Evolutionary conservation across 805 yeast species (phyloP), one percentile per base, ranked within the genome.

Genomic region (Schwanniomyces pseudopolymorphus): DNA sequence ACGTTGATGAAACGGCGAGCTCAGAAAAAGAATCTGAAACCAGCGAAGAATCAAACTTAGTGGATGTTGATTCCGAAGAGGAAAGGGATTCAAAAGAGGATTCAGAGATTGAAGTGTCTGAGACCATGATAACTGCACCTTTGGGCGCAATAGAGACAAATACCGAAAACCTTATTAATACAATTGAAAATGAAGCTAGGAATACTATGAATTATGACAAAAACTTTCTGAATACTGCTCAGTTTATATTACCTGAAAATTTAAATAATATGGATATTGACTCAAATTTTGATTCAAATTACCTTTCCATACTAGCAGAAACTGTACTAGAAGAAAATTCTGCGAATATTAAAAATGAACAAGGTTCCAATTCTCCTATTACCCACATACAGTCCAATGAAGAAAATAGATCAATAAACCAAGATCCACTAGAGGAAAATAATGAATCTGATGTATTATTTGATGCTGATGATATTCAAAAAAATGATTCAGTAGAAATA

Each of bases 401-500:
- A 54, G 11, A 53, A n/a, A n/a, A n/a, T n/a, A n/a, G n/a, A n/a
- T n/a, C n/a, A n/a, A n/a, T n/a, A n/a, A n/a, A n/a, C n/a, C n/a
- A n/a, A n/a, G n/a, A n/a, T n/a, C n/a, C n/a, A n/a, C n/a, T n/a
- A n/a, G n/a, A n/a, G n/a, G 21, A 24, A 21, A 48, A 40, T 26
- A 40, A 35, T 24, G 40, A 36, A 22, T 24, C 19, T 27, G 43
- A 38, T 5, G 35, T 8, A 22, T 22, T 22, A 22, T 22, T 8
- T 22, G 46, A 39, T 27, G 44, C 40, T 14, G 49, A 41, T 20
- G 48, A 43, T 7, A 39, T 43, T 14, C 45, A 43, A 24, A 42
- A 40, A 33, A 17, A 16, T 13, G 37, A 44, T 19, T 21, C 8
- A 10, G 39, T 39, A 75, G 76, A 79, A 33, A 75, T 91, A 4